Evolutionary conservation across 495 filamentous ascomycete species (phyloP).

Genomic region (Neurospora sp.): DNA sequence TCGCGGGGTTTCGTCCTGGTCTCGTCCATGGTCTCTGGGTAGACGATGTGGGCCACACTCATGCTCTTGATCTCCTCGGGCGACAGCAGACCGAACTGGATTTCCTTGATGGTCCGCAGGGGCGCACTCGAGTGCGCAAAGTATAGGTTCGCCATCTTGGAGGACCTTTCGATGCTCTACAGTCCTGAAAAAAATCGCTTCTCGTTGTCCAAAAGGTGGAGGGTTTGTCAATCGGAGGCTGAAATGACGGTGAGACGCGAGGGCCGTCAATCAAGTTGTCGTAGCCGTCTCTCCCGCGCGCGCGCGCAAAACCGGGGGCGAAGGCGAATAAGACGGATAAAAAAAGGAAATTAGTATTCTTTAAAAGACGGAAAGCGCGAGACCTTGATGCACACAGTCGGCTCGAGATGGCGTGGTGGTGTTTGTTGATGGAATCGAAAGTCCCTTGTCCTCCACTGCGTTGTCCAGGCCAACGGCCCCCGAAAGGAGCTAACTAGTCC

Average conservation of each 20-base stretch:
- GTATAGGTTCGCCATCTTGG: conserved; percentile 83
- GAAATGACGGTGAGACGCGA: conserved; percentile 6
- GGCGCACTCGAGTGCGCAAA: conserved; percentile 91
- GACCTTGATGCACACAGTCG: conserved; percentile 14
- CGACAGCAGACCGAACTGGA: conserved; percentile 93
- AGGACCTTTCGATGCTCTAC: not conserved
- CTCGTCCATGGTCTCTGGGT: conserved; percentile 98
- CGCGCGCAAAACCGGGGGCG: conserved; percentile 6
- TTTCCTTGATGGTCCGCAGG: conserved; percentile 90
- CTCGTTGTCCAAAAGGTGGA: not conserved
- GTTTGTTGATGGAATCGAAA: conserved; percentile 11
- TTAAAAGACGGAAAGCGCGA: not conserved
- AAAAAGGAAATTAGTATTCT: conserved; percentile 4
- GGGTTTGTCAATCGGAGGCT: not conserved
- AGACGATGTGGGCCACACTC: conserved; percentile 87
- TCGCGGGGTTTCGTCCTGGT: conserved; percentile 76
- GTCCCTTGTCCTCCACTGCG: conserved; percentile 21
- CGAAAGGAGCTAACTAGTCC: conserved; percentile 18
- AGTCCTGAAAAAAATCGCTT: not conserved
- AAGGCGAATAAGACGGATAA: conserved; percentile 1
- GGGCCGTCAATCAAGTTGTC: conserved; percentile 1
- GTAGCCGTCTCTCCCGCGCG: conserved; percentile 1
- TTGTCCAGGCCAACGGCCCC: conserved; percentile 25
- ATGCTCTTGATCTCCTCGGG: conserved; percentile 97
- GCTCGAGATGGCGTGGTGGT: conserved; percentile 9